A percentile compares a stretch with the other conserved stretches of the same genome.
Conservation (phyloP, 1,284 basidiomycete genomes). For the Ganoderma leucocontextum region DNA sequence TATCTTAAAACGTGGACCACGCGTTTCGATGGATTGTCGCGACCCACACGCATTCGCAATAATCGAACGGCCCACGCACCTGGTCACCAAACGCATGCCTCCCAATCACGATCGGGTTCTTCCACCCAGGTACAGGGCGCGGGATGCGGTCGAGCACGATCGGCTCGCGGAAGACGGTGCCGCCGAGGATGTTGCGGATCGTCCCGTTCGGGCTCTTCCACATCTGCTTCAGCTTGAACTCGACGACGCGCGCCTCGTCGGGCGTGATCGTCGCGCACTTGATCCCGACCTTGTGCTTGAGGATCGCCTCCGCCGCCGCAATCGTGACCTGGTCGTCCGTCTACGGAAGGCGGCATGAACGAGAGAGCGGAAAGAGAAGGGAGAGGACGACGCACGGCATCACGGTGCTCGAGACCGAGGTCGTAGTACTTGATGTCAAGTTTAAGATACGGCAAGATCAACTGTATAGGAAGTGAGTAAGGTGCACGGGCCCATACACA, state of each 20-base stretch:
- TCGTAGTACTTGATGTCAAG: slow-evolving; percentile 99
- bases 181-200: slow-evolving; percentile 96
- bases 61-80: slow-evolving; percentile 47
- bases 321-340: slow-evolving; percentile 95
- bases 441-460: slow-evolving; percentile 95
- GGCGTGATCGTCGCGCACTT: slow-evolving; percentile 99
- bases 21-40: neutral
- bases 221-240: slow-evolving; percentile 99
- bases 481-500: neutral
- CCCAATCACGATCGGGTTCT: slow-evolving; percentile 96
- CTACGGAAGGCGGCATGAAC: slow-evolving; percentile 46
- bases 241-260: slow-evolving; percentile 93
- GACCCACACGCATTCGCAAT: neutral
- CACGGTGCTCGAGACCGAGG: slow-evolving; percentile 92
- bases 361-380: neutral
- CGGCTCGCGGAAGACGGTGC: slow-evolving; percentile 98
- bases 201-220: slow-evolving; percentile 96
- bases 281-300: slow-evolving; percentile 91
- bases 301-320: slow-evolving; percentile 93
- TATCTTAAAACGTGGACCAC: too few relatives aligned
- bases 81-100: slow-evolving; percentile 98
- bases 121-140: slow-evolving; percentile 95
- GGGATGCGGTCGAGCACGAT: slow-evolving; percentile 94
- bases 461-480: slow-evolving; percentile 50
- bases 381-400: slow-evolving; percentile 61